phyloP scores from a whole-genome alignment of 768 basidiomycete genomes.

The Tricholomella constricta region DNA sequence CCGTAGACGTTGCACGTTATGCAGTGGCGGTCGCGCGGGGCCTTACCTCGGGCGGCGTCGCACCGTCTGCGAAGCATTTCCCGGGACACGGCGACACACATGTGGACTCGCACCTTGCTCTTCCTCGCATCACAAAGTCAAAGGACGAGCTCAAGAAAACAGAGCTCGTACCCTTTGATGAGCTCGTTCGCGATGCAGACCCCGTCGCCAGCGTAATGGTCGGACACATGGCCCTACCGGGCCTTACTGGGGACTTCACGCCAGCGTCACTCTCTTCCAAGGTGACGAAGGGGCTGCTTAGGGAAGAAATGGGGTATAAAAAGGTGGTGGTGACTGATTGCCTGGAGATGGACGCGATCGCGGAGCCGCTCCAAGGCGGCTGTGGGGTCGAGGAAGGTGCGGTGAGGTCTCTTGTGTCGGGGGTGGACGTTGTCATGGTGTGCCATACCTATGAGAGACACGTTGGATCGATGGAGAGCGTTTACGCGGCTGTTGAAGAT shows the following conservation, averaged over 20 bases:
- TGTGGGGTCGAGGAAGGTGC: slow-evolving; percentile 56
- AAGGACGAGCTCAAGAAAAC: slow-evolving; percentile 39
- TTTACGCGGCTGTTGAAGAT: slow-evolving; percentile 49
- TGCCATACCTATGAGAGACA: slow-evolving; percentile 64
- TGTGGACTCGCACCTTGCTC: slow-evolving; percentile 67
- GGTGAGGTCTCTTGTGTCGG: slow-evolving; percentile 57
- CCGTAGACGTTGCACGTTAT: slow-evolving; percentile 49
- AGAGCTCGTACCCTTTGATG: slow-evolving; percentile 63
- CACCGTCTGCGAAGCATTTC: slow-evolving; percentile 70
- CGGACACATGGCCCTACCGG: slow-evolving; percentile 71
- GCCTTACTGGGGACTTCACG: slow-evolving; percentile 51
- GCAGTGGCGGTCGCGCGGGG: slow-evolving; percentile 50
- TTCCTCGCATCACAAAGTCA: slow-evolving; percentile 61
- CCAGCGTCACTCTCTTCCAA: slow-evolving; percentile 60
- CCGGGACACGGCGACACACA: slow-evolving; percentile 77
- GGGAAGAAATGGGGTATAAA: slow-evolving; percentile 49
- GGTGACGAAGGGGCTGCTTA: slow-evolving; percentile 55
- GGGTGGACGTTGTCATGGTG: slow-evolving; percentile 75
- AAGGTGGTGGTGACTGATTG: slow-evolving; percentile 76
- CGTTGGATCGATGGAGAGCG: slow-evolving; percentile 50
- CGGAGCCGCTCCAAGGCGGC: slow-evolving; percentile 44
- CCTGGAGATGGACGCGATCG: slow-evolving; percentile 75
- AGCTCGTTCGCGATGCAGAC: slow-evolving; percentile 36
- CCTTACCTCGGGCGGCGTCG: slow-evolving; percentile 49
- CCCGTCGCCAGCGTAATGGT: slow-evolving; percentile 65